Conservation (phyloP, 176 grass and related monocot species). For the Stipa capillata region DNA sequence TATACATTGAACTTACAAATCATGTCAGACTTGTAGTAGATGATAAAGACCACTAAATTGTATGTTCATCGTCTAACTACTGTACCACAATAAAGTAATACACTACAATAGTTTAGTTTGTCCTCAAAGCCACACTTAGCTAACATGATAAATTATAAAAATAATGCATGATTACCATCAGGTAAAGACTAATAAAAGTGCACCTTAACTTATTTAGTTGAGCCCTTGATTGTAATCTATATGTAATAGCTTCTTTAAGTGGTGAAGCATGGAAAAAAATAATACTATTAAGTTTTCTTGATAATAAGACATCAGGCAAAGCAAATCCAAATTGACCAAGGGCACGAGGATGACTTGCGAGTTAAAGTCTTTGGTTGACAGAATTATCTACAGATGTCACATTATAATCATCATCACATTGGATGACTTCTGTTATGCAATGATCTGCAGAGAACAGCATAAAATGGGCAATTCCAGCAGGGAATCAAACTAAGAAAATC, state of each 20-base stretch:
- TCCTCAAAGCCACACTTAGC: neutral
- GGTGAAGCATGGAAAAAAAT: neutral
- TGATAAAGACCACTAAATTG: neutral
- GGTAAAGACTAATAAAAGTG: neutral
- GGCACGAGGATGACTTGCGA: neutral
- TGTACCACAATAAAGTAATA: neutral
- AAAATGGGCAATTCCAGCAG: neutral
- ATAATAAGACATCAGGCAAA: neutral
- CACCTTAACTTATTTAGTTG: neutral
- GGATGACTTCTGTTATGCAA: neutral
- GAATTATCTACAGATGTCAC: neutral
- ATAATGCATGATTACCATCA: neutral
- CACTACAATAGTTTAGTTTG: neutral
- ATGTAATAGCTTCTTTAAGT: neutral
- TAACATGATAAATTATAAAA: neutral
- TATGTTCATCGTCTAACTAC: neutral
- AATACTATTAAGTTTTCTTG: neutral
- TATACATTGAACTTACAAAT: neutral
- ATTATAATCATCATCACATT: neutral
- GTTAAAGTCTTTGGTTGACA: neutral
- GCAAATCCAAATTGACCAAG: neutral
- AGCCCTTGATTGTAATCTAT: neutral
- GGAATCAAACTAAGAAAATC: slow-evolving; percentile 9
- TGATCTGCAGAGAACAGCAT: neutral
- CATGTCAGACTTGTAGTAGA: neutral